Conservation (phyloP, 306 rosid species). For the Prunus campanulata region DNA sequence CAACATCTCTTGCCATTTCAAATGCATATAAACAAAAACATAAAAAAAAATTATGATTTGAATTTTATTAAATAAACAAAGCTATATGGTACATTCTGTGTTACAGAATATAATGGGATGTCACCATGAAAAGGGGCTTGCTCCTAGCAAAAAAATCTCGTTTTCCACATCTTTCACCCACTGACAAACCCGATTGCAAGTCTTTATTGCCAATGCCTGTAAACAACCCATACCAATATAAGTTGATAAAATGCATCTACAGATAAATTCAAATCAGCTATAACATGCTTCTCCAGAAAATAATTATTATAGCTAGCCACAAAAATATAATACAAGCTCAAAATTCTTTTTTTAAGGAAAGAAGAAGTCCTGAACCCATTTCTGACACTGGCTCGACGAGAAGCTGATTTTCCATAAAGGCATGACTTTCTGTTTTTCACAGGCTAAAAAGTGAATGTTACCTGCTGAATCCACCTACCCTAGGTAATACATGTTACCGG, state of each 20-base stretch:
- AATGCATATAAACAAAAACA: neutral
- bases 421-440: neutral
- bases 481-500: neutral
- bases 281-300: neutral
- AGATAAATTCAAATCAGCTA: neutral
- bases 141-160: constrained; percentile 92
- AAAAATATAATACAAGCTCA: neutral
- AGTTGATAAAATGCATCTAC: constrained; percentile 9
- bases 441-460: neutral
- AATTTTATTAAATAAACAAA: constrained; percentile 33
- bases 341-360: neutral
- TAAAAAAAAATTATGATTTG: constrained; percentile 6
- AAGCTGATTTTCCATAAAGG: constrained; percentile 1
- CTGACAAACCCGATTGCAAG: constrained; percentile 92
- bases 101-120: constrained; percentile 38
- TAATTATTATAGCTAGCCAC: neutral
- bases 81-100: constrained; percentile 44
- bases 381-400: neutral
- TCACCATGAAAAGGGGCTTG: constrained; percentile 98
- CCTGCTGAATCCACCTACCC: neutral
- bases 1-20: neutral
- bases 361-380: neutral
- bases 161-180: constrained; percentile 96
- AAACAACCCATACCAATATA: constrained; percentile 18
- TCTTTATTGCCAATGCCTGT: constrained; percentile 89